These are phyloP conservation scores for Alternaria sp. DNA, from an alignment of 2,329 filamentous ascomycete genomes.

Conservation along the genomic window DNA sequence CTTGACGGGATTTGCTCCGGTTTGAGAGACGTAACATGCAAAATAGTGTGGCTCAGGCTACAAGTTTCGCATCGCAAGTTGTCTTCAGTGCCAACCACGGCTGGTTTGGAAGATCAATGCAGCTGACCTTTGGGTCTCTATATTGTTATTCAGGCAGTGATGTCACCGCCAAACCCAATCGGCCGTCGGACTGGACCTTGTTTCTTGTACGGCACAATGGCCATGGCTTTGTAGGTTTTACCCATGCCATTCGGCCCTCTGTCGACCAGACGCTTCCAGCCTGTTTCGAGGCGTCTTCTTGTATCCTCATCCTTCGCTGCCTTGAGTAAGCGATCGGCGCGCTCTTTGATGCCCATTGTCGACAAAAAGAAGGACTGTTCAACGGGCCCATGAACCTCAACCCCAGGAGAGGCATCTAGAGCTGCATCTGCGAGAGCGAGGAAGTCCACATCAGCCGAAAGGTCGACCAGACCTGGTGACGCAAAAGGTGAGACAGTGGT, in stretches of 20 bases:
- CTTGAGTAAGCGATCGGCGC: constrained; percentile 41
- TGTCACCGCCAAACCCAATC: constrained; percentile 89
- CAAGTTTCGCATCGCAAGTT: background rate
- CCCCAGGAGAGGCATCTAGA: constrained; percentile 74
- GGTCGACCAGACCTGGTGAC: constrained; percentile 82
- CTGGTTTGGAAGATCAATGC: background rate
- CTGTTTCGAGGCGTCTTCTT: constrained; percentile 68
- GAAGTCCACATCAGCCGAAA: constrained; percentile 95
- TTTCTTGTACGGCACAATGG: constrained; percentile 74
- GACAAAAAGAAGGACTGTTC: constrained; percentile 83
- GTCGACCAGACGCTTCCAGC: constrained; percentile 87
- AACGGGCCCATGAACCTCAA: constrained; percentile 93
- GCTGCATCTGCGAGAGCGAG: constrained; percentile 84
- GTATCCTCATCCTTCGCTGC: constrained; percentile 51
- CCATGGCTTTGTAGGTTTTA: constrained; percentile 90
- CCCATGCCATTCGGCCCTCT: constrained; percentile 87
- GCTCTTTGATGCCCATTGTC: constrained; percentile 76
- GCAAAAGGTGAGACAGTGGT: constrained; percentile 79
- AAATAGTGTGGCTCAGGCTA: background rate
- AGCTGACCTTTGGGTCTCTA: background rate
- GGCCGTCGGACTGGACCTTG: constrained; percentile 77
- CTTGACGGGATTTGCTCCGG: background rate
- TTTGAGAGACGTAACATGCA: background rate
- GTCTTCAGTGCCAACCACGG: background rate
- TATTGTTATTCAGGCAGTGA: constrained; percentile 5